Percentiles rank a stretch among this genome's conserved stretches.
phyloP scores from a whole-genome alignment of 108 stramenopile species.

The Fistulifera pelliculosa region DNA sequence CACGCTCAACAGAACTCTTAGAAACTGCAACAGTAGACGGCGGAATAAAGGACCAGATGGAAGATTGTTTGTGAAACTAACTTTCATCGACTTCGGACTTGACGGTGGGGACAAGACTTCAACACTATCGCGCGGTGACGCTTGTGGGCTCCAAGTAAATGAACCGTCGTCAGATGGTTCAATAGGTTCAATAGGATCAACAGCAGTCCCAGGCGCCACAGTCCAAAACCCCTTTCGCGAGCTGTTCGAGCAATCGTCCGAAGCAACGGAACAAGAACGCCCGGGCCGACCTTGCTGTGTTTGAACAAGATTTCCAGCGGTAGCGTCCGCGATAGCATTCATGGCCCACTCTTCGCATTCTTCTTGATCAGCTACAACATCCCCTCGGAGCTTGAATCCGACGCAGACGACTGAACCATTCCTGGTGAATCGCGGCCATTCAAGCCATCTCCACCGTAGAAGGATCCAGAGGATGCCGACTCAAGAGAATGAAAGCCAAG shows the following conservation, averaged over 20 bases:
- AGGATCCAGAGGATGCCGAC: too few relatives aligned
- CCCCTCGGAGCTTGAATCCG: conserved; percentile 51
- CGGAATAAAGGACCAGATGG: not conserved
- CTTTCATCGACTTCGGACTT: not conserved
- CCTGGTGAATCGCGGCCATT: conserved; percentile 14
- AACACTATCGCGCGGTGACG: not conserved
- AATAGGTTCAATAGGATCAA: conserved; percentile 2
- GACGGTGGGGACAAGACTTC: not conserved
- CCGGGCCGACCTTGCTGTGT: not conserved
- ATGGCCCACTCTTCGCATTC: conserved; percentile 84
- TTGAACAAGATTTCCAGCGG: conserved; percentile 14
- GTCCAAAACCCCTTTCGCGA: conserved; percentile 10
- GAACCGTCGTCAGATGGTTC: conserved; percentile 27
- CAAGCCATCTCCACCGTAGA: too few relatives aligned
- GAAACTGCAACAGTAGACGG: not conserved
- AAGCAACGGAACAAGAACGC: conserved; percentile 1
- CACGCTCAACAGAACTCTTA: not conserved
- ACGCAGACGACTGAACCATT: conserved; percentile 58
- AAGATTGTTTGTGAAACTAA: too few relatives aligned
- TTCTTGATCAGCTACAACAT: conserved; percentile 19
- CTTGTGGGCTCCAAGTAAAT: conserved; percentile 1
- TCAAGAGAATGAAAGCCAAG: conserved; percentile 12
- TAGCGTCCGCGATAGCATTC: conserved; percentile 41
- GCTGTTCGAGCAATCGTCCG: conserved; percentile 3
- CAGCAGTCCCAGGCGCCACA: conserved; percentile 1